Evolutionary conservation across 257 asterid species (phyloP).

Genomic region (Cynanchum wilfordii): DNA sequence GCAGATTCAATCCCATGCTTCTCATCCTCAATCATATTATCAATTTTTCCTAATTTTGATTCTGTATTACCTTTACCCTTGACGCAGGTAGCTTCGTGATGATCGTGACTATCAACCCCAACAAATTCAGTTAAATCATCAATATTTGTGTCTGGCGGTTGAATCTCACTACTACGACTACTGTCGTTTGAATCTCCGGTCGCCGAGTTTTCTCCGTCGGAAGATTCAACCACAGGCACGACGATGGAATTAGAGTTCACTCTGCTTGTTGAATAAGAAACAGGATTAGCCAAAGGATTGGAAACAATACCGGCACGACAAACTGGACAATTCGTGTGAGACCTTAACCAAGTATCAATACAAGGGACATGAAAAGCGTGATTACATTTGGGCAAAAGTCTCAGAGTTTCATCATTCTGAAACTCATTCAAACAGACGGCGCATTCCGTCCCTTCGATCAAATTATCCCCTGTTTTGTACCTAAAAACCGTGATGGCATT

Average conservation of each 20-base stretch:
- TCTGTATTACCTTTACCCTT: background rate
- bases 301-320: conserved; percentile 33
- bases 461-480: conserved; percentile 24
- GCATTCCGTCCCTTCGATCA: conserved; percentile 34
- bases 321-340: conserved; percentile 33
- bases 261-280: background rate
- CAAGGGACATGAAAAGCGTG: conserved; percentile 40
- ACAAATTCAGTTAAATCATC: conserved; percentile 7
- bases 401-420: conserved; percentile 26
- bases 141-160: background rate
- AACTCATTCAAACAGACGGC: conserved; percentile 35
- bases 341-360: conserved; percentile 42
- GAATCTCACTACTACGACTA: background rate
- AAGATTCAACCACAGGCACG: background rate
- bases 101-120: background rate
- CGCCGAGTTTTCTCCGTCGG: conserved; percentile 12
- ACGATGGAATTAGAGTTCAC: conserved; percentile 5
- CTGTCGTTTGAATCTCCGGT: background rate
- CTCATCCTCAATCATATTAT: background rate
- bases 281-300: background rate
- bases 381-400: conserved; percentile 38
- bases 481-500: conserved; percentile 27
- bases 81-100: background rate
- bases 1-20: conserved; percentile 9
- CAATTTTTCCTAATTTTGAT: too few species aligned